These are phyloP conservation scores for Penicillium sp. DNA, from an alignment of 2,329 filamentous ascomycete genomes.

Conservation along the genomic window DNA sequence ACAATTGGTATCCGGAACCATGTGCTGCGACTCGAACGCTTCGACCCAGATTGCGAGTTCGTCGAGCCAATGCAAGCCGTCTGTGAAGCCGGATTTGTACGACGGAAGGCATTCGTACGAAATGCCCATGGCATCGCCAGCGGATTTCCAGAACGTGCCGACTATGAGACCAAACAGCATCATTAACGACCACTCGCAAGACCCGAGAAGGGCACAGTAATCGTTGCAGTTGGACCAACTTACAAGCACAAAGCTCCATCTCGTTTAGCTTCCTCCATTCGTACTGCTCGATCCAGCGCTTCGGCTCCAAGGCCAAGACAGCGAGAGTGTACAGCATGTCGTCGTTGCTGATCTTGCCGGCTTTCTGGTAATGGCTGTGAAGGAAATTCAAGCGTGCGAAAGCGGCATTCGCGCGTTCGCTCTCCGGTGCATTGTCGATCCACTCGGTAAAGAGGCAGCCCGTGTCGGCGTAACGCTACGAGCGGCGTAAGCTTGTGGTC, in stretches of 20 bases:
- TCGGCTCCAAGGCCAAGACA: slow-evolving; percentile 60
- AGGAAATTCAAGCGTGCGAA: slow-evolving; percentile 60
- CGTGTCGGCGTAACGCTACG: neutral
- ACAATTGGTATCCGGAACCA: slow-evolving; percentile 1
- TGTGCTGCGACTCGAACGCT: neutral
- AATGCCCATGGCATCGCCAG: slow-evolving; percentile 65
- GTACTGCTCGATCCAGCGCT: slow-evolving; percentile 57
- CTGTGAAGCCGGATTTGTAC: slow-evolving; percentile 17
- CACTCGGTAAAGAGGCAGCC: neutral
- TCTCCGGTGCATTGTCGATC: neutral
- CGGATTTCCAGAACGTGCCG: slow-evolving; percentile 49
- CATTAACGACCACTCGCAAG: slow-evolving; percentile 52
- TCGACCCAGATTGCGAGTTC: slow-evolving; percentile 1
- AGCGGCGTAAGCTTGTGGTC: too few species aligned
- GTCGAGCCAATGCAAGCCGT: slow-evolving; percentile 26
- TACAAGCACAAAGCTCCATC: slow-evolving; percentile 59
- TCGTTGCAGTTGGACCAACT: too few species aligned
- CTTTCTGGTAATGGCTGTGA: slow-evolving; percentile 51
- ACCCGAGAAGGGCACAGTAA: too few species aligned
- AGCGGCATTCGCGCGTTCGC: neutral
- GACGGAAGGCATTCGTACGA: slow-evolving; percentile 23
- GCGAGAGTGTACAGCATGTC: slow-evolving; percentile 60
- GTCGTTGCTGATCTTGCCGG: slow-evolving; percentile 54
- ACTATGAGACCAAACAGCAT: too few species aligned
- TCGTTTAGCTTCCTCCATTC: slow-evolving; percentile 65